phyloP scores from a whole-genome alignment of 2,329 filamentous ascomycete species.

The Trichothecium roseum region DNA sequence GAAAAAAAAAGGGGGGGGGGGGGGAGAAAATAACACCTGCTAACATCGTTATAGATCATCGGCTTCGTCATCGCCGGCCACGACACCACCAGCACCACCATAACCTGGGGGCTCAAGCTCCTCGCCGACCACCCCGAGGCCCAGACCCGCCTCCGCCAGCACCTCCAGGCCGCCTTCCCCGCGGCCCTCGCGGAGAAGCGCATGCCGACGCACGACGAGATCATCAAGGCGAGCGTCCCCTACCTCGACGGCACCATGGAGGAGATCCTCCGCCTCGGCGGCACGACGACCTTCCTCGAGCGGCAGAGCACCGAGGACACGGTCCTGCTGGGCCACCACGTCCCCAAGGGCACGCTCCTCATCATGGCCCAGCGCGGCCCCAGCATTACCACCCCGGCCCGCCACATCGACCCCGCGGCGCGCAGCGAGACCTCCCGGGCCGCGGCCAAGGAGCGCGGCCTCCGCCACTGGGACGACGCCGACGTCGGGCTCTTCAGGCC shows the following conservation, averaged over 20 bases:
- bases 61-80: slow-evolving; percentile 20
- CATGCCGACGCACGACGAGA: slow-evolving; percentile 11
- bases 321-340: slow-evolving; percentile 12
- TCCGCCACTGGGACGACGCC: slow-evolving; percentile 5
- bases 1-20: no score
- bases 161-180: slow-evolving; percentile 7
- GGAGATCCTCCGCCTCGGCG: slow-evolving; percentile 16
- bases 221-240: slow-evolving; percentile 10
- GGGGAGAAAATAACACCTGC: not conserved
- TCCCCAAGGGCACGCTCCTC: slow-evolving; percentile 15
- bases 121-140: slow-evolving; percentile 5
- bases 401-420: slow-evolving; percentile 5
- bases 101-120: slow-evolving; percentile 12
- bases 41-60: slow-evolving; percentile 1
- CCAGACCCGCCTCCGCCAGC: slow-evolving; percentile 11
- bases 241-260: slow-evolving; percentile 20
- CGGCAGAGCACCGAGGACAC: slow-evolving; percentile 10
- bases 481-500: slow-evolving; percentile 6
- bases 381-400: slow-evolving; percentile 5
- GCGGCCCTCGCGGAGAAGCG: slow-evolving; percentile 10
- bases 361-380: not conserved
- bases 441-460: not conserved
- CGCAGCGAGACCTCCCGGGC: slow-evolving; percentile 1
- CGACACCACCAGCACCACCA: slow-evolving; percentile 17
- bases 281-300: slow-evolving; percentile 3